Percentiles rank a stretch among this genome's conserved stretches.
These are phyloP conservation scores for Sonneratia alba DNA, from an alignment of 345 rosid species.

Conservation along the genomic window DNA sequence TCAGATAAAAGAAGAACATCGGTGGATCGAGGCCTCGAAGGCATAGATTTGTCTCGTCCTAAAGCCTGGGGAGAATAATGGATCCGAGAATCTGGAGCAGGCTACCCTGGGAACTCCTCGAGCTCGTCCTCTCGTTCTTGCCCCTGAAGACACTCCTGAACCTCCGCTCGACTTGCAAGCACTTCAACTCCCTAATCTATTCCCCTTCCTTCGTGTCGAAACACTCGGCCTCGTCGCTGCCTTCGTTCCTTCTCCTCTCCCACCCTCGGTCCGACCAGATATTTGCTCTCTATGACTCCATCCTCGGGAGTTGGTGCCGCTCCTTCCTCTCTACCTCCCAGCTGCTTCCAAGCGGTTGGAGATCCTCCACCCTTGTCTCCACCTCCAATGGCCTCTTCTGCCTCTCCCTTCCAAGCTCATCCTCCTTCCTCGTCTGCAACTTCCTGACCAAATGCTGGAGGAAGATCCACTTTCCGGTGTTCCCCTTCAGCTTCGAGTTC, in stretches of 20 bases:
- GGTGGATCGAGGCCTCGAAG: background rate
- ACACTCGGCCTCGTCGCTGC: slow-evolving; percentile 29
- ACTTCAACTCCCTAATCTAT: slow-evolving; percentile 42
- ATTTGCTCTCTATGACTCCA: slow-evolving; percentile 53
- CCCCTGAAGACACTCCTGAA: slow-evolving; percentile 49
- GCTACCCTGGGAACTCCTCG: slow-evolving; percentile 60
- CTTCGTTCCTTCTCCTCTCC: slow-evolving; percentile 68
- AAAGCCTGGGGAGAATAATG: slow-evolving; percentile 21
- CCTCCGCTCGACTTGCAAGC: slow-evolving; percentile 58
- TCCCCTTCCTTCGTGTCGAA: slow-evolving; percentile 53
- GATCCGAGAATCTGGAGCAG: slow-evolving; percentile 75
- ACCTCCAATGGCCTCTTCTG: slow-evolving; percentile 67
- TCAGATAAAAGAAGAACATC: background rate
- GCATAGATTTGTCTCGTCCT: background rate
- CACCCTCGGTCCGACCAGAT: slow-evolving; percentile 49
- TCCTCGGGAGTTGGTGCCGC: slow-evolving; percentile 43
- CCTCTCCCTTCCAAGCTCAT: slow-evolving; percentile 37
- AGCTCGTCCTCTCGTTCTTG: slow-evolving; percentile 43
- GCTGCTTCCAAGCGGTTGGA: slow-evolving; percentile 17
- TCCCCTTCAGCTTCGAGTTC: slow-evolving; percentile 56
- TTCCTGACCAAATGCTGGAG: slow-evolving; percentile 50
- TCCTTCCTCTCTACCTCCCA: slow-evolving; percentile 30
- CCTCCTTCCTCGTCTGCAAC: slow-evolving; percentile 56
- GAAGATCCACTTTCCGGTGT: slow-evolving; percentile 41
- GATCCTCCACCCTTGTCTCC: slow-evolving; percentile 38